These are phyloP conservation scores for Setaria italica DNA, from an alignment of 202 grass and related monocot genomes.

Conservation along the genomic window DNA sequence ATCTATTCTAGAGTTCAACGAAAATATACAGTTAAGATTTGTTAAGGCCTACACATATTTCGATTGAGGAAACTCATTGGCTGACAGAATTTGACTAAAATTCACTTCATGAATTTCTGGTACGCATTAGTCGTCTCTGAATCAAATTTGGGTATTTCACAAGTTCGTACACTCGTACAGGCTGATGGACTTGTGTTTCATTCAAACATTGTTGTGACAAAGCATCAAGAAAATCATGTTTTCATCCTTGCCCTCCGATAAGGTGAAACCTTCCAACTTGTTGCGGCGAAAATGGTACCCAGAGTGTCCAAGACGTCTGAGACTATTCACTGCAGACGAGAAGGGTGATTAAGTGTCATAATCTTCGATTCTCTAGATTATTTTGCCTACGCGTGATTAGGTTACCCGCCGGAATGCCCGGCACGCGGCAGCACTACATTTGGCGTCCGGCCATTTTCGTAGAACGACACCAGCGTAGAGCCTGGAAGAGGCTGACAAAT, in stretches of 20 bases:
- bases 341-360: background rate
- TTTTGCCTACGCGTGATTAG: background rate
- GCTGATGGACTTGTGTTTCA: no score
- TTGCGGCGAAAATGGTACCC: background rate
- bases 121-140: no score
- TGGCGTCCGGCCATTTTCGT: background rate
- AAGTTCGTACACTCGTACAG: background rate
- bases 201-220: no score
- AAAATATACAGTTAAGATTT: background rate
- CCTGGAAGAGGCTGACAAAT: conserved; percentile 1
- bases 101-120: background rate
- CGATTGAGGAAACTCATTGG: background rate
- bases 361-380: background rate
- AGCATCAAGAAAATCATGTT: no score
- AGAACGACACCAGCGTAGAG: background rate
- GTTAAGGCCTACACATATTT: background rate
- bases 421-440: background rate
- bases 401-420: background rate
- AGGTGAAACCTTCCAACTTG: background rate
- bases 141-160: no score
- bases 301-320: background rate
- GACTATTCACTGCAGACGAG: background rate
- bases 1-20: background rate
- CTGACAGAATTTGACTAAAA: background rate
- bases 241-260: background rate